Conservation (phyloP, 768 basidiomycete species). For the Scleroderma citrinum region DNA sequence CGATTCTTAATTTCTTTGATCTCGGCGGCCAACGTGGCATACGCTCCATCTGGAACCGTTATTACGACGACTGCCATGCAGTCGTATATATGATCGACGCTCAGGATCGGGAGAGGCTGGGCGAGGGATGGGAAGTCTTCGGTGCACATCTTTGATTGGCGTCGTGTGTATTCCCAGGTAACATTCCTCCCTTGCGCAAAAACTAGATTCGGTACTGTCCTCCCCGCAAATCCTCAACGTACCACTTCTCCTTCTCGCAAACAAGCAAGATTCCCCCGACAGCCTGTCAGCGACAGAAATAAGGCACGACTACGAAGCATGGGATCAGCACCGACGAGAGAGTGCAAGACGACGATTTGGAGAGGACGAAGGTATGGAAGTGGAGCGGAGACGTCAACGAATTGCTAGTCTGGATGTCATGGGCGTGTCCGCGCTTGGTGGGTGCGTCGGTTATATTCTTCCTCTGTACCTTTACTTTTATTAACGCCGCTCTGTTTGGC, state of each 20-base stretch:
- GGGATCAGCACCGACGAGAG: constrained; percentile 73
- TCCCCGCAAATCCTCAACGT: constrained; percentile 86
- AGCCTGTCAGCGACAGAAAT: constrained; percentile 89
- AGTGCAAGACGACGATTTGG: constrained; percentile 53
- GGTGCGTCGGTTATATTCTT: constrained; percentile 43
- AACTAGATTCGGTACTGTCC: constrained; percentile 74
- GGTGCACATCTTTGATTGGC: constrained; percentile 54
- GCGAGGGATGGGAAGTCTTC: constrained; percentile 97
- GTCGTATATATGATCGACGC: constrained; percentile 96
- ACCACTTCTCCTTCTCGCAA: constrained; percentile 87
- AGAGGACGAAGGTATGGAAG: constrained; percentile 41
- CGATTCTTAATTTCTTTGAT: constrained; percentile 95
- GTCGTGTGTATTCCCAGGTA: background rate
- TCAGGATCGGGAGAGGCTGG: constrained; percentile 78
- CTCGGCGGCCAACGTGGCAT: constrained; percentile 94
- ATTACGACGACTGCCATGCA: constrained; percentile 96
- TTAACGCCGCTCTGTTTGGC: background rate
- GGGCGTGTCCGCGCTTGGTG: constrained; percentile 87
- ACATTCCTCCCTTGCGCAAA: constrained; percentile 8
- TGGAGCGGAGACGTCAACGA: constrained; percentile 42
- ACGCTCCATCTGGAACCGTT: constrained; percentile 87
- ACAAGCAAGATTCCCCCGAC: constrained; percentile 85
- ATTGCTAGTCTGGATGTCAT: constrained; percentile 82
- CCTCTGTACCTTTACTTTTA: background rate
- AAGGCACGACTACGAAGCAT: constrained; percentile 80